These are phyloP conservation scores for Xylaria acuta DNA, from an alignment of 495 filamentous ascomycete genomes.

Conservation along the genomic window DNA sequence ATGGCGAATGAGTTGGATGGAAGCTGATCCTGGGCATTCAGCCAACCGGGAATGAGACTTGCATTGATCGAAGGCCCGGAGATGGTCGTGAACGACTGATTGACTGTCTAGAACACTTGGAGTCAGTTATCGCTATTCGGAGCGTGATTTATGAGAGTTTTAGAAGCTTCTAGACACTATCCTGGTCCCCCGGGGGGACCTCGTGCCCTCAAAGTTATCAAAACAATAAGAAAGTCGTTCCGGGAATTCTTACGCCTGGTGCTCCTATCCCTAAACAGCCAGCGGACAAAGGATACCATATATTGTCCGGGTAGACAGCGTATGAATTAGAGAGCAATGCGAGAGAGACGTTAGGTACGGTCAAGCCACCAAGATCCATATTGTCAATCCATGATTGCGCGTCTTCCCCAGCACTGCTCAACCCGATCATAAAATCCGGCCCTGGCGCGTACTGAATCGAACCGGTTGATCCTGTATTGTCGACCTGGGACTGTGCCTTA, in stretches of 20 bases:
- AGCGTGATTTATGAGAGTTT: no score
- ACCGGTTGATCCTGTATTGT: constrained; percentile 36
- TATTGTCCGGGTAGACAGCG: constrained; percentile 40
- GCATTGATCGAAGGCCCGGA: constrained; percentile 39
- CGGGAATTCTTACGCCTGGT: no score
- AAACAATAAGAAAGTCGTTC: no score
- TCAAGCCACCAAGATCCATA: constrained; percentile 31
- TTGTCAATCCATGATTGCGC: constrained; percentile 36
- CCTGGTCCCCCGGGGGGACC: no score
- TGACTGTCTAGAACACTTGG: no score
- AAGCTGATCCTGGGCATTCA: constrained; percentile 44
- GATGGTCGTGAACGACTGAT: constrained; percentile 39
- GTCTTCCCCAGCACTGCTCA: constrained; percentile 28
- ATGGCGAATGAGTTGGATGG: constrained; percentile 59
- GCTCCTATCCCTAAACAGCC: constrained; percentile 48
- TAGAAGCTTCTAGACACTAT: no score
- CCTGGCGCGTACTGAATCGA: constrained; percentile 28
- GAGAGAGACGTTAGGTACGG: constrained; percentile 34
- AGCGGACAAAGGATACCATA: constrained; percentile 43
- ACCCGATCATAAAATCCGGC: constrained; percentile 35
- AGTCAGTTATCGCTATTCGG: no score
- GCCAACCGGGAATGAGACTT: constrained; percentile 41
- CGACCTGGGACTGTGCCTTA: constrained; percentile 33
- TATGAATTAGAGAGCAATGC: constrained; percentile 33
- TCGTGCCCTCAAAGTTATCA: no score